Conservation (phyloP, 1,284 basidiomycete species). For the Puccinia polysora region DNA sequence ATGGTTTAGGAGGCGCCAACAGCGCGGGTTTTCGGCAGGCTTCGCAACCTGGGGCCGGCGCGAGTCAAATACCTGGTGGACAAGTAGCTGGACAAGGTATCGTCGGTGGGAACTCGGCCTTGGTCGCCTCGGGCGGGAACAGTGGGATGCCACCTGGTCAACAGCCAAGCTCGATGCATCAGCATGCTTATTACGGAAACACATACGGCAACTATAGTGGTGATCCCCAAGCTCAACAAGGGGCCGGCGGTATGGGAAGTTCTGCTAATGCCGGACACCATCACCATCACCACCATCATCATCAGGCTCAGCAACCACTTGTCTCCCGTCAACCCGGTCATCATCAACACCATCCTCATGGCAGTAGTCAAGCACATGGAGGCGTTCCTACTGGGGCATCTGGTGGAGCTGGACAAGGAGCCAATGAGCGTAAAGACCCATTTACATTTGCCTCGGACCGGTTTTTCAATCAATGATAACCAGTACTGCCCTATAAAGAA, state of each 20-base stretch:
- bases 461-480: conserved; percentile 37
- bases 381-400: conserved; percentile 3
- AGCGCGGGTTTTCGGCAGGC: conserved; percentile 40
- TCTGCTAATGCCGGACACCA: conserved; percentile 14
- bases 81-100: conserved; percentile 30
- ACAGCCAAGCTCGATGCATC: conserved; percentile 39
- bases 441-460: conserved; percentile 41
- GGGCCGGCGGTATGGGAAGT: conserved; percentile 2
- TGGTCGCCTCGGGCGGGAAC: conserved; percentile 21
- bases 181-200: conserved; percentile 36
- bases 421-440: conserved; percentile 43
- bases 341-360: conserved; percentile 28
- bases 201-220: conserved; percentile 28
- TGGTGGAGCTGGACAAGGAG: conserved; percentile 20
- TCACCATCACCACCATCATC: conserved; percentile 20
- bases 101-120: conserved; percentile 8
- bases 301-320: conserved; percentile 24
- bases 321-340: conserved; percentile 31
- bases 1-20: conserved; percentile 31
- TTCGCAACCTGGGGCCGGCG: conserved; percentile 25
- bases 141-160: conserved; percentile 23
- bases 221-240: conserved; percentile 29
- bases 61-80: conserved; percentile 25
- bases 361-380: not conserved
- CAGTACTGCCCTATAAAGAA: too few species aligned